Base-by-base conservation (phyloP, 2,329 filamentous ascomycete species). In the Didymella keratinophila region DNA sequence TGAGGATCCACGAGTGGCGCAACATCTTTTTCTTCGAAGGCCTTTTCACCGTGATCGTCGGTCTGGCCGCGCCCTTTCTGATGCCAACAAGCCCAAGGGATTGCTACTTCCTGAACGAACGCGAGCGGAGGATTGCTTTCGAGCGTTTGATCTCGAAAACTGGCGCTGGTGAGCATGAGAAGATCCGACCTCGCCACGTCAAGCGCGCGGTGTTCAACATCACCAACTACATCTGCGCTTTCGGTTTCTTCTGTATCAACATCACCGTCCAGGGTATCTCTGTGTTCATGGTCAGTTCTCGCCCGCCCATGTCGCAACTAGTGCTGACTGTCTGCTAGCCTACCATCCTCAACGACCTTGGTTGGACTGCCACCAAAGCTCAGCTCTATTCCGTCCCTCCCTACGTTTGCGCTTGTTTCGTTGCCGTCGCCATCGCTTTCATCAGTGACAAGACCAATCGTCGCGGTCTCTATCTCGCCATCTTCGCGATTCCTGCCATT, bases 11-110 rank as follows among this genome's bases (percentile, higher is more conserved):
- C 62, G 82, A 79, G 0, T 77, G 72, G 73, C 69, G 71, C 30
- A 74, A 76, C 48, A 88, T 88, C 64, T 87, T 87, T 77, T 86
- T 87, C 74, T 87, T 88, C 58, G 85, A 87, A 68, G 86, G 85
- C 0, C 70, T 86, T 41, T 65, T 86, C 60, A 87, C 85, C 10
- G 71, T 82, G 21, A 57, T 83, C 41, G 66, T 83, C 12, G 84
- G 82, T 0, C 37, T 80, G 1, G 57, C 76, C 1, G 82, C 84
- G 0, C 83, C 84, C 0, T 76, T 83, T 50, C 73, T 84, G 60
- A 81, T 87, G 76, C 84, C 84, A 0, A 79, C 79, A 8, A 79
- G 71, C 11, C 84, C 85, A 0, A 70, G 73, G 8, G 76, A 79
- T 0, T 83, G 82, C 23, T 80, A 76, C 54, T 84, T 83, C 63